Percentiles rank a stretch among this genome's conserved stretches.
Evolutionary conservation across 2,329 filamentous ascomycete species (phyloP).

Genomic region (Alternaria panax): DNA sequence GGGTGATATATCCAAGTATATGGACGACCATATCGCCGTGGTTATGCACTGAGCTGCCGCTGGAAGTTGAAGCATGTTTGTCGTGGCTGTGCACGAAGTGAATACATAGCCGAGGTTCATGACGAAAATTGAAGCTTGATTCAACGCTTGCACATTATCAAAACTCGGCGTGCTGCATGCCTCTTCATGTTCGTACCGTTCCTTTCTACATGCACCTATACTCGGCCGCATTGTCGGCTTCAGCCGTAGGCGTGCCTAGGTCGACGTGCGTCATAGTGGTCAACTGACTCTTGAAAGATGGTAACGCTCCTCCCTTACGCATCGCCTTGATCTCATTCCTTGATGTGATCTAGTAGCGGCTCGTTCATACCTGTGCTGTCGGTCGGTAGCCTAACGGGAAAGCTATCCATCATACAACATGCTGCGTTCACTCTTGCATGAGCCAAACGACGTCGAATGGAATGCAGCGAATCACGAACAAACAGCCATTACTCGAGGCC

Average conservation of each 20-base stretch:
- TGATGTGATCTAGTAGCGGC: not conserved
- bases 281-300: not conserved
- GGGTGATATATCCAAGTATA: conserved; percentile 60
- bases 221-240: not conserved
- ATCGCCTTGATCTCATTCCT: not conserved
- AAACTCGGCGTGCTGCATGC: not conserved
- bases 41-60: conserved; percentile 14
- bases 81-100: not conserved
- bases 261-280: not conserved
- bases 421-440: not conserved
- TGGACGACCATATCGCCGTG: conserved; percentile 37
- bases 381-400: too few species aligned
- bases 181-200: not conserved
- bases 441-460: conserved; percentile 1
- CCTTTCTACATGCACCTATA: not conserved
- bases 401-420: not conserved
- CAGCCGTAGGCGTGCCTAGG: not conserved
- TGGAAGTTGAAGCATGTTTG: not conserved
- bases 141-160: not conserved
- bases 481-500: too few species aligned
- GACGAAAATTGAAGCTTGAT: not conserved
- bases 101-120: not conserved
- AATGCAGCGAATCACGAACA: not conserved
- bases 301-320: not conserved
- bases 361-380: too few species aligned